phyloP scores from a whole-genome alignment of 176 grass and related monocot genomes.

The Hordeum marinum region DNA sequence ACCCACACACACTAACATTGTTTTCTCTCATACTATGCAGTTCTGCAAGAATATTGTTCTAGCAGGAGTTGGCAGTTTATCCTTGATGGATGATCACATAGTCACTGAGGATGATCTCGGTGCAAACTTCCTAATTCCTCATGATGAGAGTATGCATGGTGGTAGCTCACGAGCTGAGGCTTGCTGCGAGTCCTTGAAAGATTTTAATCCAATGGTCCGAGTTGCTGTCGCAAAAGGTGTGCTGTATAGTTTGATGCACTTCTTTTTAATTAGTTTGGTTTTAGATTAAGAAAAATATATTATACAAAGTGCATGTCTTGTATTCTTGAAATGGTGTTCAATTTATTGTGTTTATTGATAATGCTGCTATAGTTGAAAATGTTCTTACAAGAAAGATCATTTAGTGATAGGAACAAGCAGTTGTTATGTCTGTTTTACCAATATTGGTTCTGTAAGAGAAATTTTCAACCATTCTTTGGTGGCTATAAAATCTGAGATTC shows the following conservation, averaged over 20 bases:
- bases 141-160: constrained; percentile 53
- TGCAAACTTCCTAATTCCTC: constrained; percentile 81
- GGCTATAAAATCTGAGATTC: neutral
- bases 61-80: constrained; percentile 89
- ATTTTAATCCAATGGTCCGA: constrained; percentile 93
- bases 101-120: constrained; percentile 60
- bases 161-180: constrained; percentile 62
- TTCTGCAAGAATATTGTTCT: constrained; percentile 99
- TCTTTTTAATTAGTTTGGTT: constrained; percentile 16
- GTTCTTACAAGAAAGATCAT: neutral
- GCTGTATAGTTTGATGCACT: neutral
- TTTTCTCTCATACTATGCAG: constrained; percentile 38
- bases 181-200: constrained; percentile 68
- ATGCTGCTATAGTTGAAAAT: neutral
- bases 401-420: neutral
- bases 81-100: constrained; percentile 80
- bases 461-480: neutral
- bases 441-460: neutral
- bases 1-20: neutral
- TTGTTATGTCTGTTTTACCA: neutral
- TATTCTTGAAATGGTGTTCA: neutral
- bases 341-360: neutral
- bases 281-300: neutral
- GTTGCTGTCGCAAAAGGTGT: constrained; percentile 67
- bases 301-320: neutral